A percentile compares a stretch with the other conserved stretches of the same genome.
These are phyloP conservation scores for Tetrapisispora iriomotensis DNA, from an alignment of 805 yeast species.

Conservation along the genomic window DNA sequence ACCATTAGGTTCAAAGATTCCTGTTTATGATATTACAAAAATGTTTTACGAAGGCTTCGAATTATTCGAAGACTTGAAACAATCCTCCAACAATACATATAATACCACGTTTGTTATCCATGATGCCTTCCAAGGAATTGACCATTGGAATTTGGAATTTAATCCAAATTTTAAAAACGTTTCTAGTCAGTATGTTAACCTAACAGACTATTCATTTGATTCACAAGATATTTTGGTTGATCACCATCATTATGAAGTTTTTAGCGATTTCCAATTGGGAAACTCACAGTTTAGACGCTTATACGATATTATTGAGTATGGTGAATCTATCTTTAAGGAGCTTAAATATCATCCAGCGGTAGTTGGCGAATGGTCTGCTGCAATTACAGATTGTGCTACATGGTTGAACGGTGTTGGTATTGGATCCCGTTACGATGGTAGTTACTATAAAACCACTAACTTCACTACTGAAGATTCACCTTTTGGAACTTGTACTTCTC, in stretches of 20 bases:
- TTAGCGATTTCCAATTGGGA: constrained; percentile 51
- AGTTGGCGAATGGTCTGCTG: constrained; percentile 66
- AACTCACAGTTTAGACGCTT: constrained; percentile 30
- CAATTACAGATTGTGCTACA: constrained; percentile 57
- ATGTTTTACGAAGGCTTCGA: constrained; percentile 29
- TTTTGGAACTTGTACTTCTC: constrained; percentile 34
- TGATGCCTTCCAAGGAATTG: constrained; percentile 52
- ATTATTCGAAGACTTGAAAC: constrained; percentile 13
- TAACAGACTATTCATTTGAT: constrained; percentile 29
- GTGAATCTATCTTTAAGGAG: constrained; percentile 22
- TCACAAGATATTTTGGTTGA: constrained; percentile 57
- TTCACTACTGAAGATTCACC: neutral
- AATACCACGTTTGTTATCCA: constrained; percentile 40
- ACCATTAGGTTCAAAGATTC: constrained; percentile 49
- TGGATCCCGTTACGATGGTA: constrained; percentile 54
- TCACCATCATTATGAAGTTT: constrained; percentile 88
- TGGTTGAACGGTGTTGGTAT: constrained; percentile 64
- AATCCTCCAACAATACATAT: neutral
- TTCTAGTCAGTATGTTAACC: constrained; percentile 25
- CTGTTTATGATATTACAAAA: constrained; percentile 29
- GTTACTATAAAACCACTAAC: constrained; percentile 27
- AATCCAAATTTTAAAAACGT: constrained; percentile 24
- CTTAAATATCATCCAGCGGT: constrained; percentile 39
- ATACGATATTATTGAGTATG: constrained; percentile 28
- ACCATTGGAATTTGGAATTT: constrained; percentile 45